Evolutionary conservation across 768 basidiomycete genomes (phyloP).

Genomic region (Trametes meyenii): DNA sequence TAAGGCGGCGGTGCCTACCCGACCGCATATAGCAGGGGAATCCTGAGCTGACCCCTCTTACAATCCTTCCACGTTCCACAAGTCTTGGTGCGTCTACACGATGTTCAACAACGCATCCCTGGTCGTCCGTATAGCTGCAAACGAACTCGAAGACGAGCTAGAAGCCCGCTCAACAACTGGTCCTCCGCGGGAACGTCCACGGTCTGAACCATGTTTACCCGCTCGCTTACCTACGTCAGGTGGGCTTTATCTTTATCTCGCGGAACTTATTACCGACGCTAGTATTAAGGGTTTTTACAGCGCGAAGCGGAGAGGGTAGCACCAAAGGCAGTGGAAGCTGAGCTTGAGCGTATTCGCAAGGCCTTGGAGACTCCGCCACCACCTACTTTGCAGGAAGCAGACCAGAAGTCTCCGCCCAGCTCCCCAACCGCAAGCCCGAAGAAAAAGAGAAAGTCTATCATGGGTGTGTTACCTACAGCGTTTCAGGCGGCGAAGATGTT

Average conservation of each 20-base stretch:
- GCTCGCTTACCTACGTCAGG: conserved; percentile 70
- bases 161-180: neutral
- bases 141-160: conserved; percentile 28
- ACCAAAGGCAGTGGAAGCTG: conserved; percentile 45
- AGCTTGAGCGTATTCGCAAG: conserved; percentile 19
- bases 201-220: conserved; percentile 61
- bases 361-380: conserved; percentile 9
- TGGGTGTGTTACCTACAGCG: conserved; percentile 9
- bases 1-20: neutral
- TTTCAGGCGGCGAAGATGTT: conserved; percentile 14
- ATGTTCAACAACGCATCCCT: conserved; percentile 58
- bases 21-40: neutral
- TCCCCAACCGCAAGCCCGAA: conserved; percentile 12
- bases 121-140: conserved; percentile 33
- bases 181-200: conserved; percentile 41
- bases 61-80: conserved; percentile 1
- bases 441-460: conserved; percentile 15
- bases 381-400: neutral
- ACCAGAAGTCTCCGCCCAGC: neutral
- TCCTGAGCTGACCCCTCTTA: neutral
- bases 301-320: conserved; percentile 68
- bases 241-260: conserved; percentile 36
- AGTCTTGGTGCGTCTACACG: conserved; percentile 16
- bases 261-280: neutral
- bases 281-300: conserved; percentile 60